Evolutionary conservation across 2,329 filamentous ascomycete genomes (phyloP), one percentile per base, ranked within the genome.

Genomic region (Diaporthe longicolla): DNA sequence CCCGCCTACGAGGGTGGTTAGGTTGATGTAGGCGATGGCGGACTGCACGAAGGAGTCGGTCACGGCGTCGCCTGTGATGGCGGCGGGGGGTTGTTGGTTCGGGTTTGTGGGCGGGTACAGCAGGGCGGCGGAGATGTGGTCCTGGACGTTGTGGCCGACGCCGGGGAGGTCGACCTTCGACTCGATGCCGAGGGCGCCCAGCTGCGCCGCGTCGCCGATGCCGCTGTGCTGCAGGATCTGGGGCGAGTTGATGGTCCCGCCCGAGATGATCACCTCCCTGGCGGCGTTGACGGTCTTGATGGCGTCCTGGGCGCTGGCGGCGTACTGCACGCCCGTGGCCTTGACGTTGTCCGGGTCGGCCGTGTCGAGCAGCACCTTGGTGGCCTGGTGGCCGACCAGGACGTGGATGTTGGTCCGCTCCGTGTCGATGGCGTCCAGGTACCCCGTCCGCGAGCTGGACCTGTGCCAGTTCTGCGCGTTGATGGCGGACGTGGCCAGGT

Each of bases 81-180:
- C 29, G 57, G 70, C 24, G 2, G 70, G 70, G 4, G 70, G 70
- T n/a, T 61, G 57, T 10, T 54, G 17, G 57, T 11, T 24, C 1
- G 70, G 26, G 48, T 71, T 24, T 3, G n/a, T 45, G 1, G 59
- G 70, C 0, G 70, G 70, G 35, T 65, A 71, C 2, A 71, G 32
- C 4, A 71, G 58, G 11, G 70, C 70, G 17, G 70, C 70, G 19
- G 48, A 55, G 17, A 71, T 24, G 48, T 74, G 72, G 52, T 74
- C 72, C 52, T 71, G 69, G 37, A 74, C 68, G 35, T 74, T 61
- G 58, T 74, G 68, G 40, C 72, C 72, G 4, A 74, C 72, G 35
- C 68, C 68, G 17, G 72, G 72, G 11, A 71, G 52, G 48, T 74
- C 43, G 37, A 74, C 29, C 10, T 45, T 54, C n/a, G 50, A 40